Evolutionary conservation across 2,329 filamentous ascomycete genomes (phyloP).

Genomic region (Dryadomyces quercus-mongolicae): DNA sequence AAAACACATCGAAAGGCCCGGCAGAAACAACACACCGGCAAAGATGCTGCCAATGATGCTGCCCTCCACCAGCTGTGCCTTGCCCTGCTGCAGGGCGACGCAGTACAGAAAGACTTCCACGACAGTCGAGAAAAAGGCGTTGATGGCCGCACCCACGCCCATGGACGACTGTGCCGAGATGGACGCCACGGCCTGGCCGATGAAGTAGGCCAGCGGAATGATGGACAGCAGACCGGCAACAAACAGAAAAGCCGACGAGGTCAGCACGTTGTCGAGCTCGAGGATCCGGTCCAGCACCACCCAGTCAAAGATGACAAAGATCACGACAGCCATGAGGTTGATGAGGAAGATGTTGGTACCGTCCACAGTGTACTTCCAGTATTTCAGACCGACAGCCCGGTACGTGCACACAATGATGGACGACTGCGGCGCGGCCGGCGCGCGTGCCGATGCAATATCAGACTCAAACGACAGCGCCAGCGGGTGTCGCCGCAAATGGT

Average conservation of each 20-base stretch:
- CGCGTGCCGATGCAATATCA: conserved; percentile 63
- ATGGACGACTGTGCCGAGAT: conserved; percentile 98
- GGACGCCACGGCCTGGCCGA: conserved; percentile 93
- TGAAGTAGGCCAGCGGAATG: conserved; percentile 95
- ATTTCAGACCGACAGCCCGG: conserved; percentile 82
- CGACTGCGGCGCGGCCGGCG: conserved; percentile 58
- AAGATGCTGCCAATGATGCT: conserved; percentile 98
- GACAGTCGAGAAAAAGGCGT: conserved; percentile 94
- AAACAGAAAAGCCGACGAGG: conserved; percentile 78
- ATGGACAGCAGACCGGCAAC: conserved; percentile 76
- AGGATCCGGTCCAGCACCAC: conserved; percentile 60
- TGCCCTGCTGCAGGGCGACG: conserved; percentile 82
- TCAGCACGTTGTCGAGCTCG: conserved; percentile 59
- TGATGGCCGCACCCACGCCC: conserved; percentile 92
- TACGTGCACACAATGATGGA: conserved; percentile 95
- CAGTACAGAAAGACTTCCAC: conserved; percentile 98
- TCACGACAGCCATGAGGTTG: conserved; percentile 87
- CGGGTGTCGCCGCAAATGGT: conserved; percentile 85
- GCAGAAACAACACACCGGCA: conserved; percentile 86
- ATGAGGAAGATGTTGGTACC: conserved; percentile 99
- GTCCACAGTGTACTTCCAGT: conserved; percentile 99
- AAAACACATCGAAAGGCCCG: conserved; percentile 96
- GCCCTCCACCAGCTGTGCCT: conserved; percentile 84
- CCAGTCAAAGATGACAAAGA: conserved; percentile 92
- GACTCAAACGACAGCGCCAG: conserved; percentile 88